Evolutionary conservation across 2,329 filamentous ascomycete genomes (phyloP).

Genomic region (Colletotrichum tofieldiae): DNA sequence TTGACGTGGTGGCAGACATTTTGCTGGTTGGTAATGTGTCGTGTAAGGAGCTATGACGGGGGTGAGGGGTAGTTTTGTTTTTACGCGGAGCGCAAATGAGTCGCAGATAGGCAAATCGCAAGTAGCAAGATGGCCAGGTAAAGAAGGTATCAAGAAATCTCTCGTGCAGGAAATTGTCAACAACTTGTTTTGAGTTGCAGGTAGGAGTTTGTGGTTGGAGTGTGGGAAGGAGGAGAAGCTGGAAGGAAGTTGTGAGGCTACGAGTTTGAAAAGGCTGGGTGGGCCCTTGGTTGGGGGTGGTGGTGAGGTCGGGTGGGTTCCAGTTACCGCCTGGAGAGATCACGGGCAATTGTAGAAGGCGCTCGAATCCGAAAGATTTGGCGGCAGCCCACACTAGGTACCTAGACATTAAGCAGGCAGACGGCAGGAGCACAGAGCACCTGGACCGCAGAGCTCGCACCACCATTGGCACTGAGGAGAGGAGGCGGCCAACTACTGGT

Average conservation of each 20-base stretch:
- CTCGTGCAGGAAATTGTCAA: conserved; percentile 9
- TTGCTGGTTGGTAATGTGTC: conserved; percentile 39
- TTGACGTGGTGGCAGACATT: conserved; percentile 51
- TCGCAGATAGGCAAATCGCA: conserved; percentile 30
- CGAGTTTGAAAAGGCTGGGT: conserved; percentile 40
- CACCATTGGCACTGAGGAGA: conserved; percentile 4
- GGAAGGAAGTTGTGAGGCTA: conserved; percentile 40
- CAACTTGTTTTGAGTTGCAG: conserved; percentile 20
- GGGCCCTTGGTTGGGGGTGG: conserved; percentile 27
- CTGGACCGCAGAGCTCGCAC: not conserved
- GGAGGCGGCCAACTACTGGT: conserved; percentile 2
- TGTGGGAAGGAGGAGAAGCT: conserved; percentile 25
- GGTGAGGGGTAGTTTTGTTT: conserved; percentile 38
- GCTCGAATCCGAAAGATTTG: conserved; percentile 43
- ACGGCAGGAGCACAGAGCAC: conserved; percentile 19
- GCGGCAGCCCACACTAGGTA: conserved; percentile 31
- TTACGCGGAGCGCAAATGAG: conserved; percentile 35
- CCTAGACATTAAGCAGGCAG: conserved; percentile 2
- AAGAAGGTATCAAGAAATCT: not conserved
- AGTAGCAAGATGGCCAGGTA: conserved; percentile 1
- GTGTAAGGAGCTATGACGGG: conserved; percentile 41
- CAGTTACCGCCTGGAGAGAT: conserved; percentile 39
- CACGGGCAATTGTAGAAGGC: conserved; percentile 43
- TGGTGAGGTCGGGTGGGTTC: conserved; percentile 39
- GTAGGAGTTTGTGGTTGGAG: conserved; percentile 8